These are phyloP conservation scores for Sarcodon aspratus DNA, from an alignment of 768 basidiomycete genomes.

Conservation along the genomic window DNA sequence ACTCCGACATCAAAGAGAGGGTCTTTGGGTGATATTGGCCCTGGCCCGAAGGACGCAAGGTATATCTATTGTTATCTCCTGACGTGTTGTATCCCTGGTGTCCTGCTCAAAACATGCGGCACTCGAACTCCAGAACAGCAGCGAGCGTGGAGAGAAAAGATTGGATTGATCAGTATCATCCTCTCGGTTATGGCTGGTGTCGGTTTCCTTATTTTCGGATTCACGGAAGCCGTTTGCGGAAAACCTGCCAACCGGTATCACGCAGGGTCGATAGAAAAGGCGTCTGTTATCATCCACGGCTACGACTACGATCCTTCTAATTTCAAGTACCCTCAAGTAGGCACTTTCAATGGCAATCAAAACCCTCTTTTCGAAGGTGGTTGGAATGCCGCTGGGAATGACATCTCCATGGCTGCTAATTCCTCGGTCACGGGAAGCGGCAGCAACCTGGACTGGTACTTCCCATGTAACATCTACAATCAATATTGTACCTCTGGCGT, in stretches of 20 bases:
- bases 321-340: conserved; percentile 74
- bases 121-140: conserved; percentile 87
- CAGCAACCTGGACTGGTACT: conserved; percentile 79
- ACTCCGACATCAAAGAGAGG: conserved; percentile 29
- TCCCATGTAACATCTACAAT: conserved; percentile 88
- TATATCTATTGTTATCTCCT: conserved; percentile 88
- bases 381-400: conserved; percentile 77
- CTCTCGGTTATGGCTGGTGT: conserved; percentile 80
- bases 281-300: conserved; percentile 89
- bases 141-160: conserved; percentile 97
- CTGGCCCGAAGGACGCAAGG: conserved; percentile 90
- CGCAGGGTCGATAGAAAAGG: conserved; percentile 62
- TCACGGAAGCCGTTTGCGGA: conserved; percentile 90
- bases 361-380: conserved; percentile 75
- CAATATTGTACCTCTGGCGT: conserved; percentile 51
- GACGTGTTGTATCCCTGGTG: conserved; percentile 74
- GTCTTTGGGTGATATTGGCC: conserved; percentile 63
- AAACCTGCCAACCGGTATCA: conserved; percentile 76
- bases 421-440: conserved; percentile 62
- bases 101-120: conserved; percentile 68
- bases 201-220: conserved; percentile 97
- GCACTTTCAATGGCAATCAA: conserved; percentile 62
- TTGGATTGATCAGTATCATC: conserved; percentile 82
- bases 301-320: conserved; percentile 84
- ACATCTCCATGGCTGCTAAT: conserved; percentile 63